Evolutionary conservation across 768 basidiomycete genomes (phyloP).

Genomic region (Pluteus cervinus): DNA sequence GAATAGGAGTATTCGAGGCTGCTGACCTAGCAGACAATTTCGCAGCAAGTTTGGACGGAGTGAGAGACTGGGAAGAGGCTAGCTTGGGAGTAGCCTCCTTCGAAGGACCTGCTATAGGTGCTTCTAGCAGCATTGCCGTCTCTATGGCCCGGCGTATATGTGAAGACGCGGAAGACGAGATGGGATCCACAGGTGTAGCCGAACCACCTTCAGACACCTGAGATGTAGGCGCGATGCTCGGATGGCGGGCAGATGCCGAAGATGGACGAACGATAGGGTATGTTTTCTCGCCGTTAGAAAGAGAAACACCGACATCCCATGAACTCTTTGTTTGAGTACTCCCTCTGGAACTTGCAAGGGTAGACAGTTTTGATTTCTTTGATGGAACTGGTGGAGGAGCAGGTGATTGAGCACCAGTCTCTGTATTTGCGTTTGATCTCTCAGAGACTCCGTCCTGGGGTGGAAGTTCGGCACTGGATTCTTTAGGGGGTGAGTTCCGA

Average conservation of each 20-base stretch:
- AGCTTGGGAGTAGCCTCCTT: constrained; percentile 11
- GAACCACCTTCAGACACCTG: constrained; percentile 20
- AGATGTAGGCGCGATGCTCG: constrained; percentile 25
- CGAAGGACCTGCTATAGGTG: constrained; percentile 28
- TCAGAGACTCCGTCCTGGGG: constrained; percentile 47
- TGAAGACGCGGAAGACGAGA: constrained; percentile 48
- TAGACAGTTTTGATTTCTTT: constrained; percentile 63
- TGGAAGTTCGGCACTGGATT: constrained; percentile 38
- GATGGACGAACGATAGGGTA: constrained; percentile 70
- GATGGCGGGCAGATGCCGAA: constrained; percentile 40
- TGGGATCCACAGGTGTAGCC: constrained; percentile 11
- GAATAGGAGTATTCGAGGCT: constrained; percentile 1
- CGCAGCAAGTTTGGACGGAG: constrained; percentile 6
- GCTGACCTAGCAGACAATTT: too few species aligned
- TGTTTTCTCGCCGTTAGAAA: constrained; percentile 61
- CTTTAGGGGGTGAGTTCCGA: constrained; percentile 29
- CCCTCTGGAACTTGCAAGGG: constrained; percentile 60
- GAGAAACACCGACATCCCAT: constrained; percentile 45
- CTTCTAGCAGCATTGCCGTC: constrained; percentile 61
- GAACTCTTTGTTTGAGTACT: constrained; percentile 49
- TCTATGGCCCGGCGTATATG: constrained; percentile 61
- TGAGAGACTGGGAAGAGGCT: constrained; percentile 14
- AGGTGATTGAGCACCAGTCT: constrained; percentile 28
- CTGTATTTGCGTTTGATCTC: constrained; percentile 47
- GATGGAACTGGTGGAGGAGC: constrained; percentile 18